Base-by-base conservation (phyloP, 202 grass and related monocot genomes). In the Schoenoplectus triqueter region DNA sequence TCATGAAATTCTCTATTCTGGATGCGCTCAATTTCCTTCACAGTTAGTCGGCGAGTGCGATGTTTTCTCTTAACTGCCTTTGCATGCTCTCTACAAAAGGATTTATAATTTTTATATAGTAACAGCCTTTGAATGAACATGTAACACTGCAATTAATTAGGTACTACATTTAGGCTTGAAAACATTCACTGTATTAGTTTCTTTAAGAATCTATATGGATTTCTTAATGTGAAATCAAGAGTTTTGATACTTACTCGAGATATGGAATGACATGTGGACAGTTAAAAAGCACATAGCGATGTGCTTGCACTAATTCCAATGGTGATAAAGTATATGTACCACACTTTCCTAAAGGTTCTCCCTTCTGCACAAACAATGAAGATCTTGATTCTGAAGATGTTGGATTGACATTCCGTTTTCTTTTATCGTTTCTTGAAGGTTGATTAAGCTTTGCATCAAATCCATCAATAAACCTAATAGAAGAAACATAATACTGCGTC, bases 221-320 rank as follows among this genome's bases (percentile, higher is more conserved):
- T 11, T 2, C 1, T 14, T 11, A 55, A 55, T 55, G 9, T 11
- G 2, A 55, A 55, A 55, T 55, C 52, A 55, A 55, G 52, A 55
- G 52, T 5, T 13, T 68, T 2, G 48, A 18, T 19, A 41, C 60
- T 81, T 90, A 87, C 64, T 84, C 7, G 45, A 55, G 54, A 44
- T 81, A 86, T 57, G 13, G 5, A 41, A 73, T 63, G 4, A 87
- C 46, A 63, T 44, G 20, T 2, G 7, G 14, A 80, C 69, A 84
- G 20, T 90, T 86, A 10, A 86, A 86, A 55, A 87, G 2, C 7
- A 87, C 73, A 87, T 84, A 90, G 65, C 85, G 48, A 75, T 87
- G 80, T 84, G 72, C 80, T 81, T 90, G 85, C 7, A 70, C 19
- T 22, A 7, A 10, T 79, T 52, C 50, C 75, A 57, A 15, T 1